A percentile compares a stretch with the other conserved stretches of the same genome.
These are phyloP conservation scores for Fraxinus pennsylvanica DNA, from an alignment of 257 asterid species.

Conservation along the genomic window DNA sequence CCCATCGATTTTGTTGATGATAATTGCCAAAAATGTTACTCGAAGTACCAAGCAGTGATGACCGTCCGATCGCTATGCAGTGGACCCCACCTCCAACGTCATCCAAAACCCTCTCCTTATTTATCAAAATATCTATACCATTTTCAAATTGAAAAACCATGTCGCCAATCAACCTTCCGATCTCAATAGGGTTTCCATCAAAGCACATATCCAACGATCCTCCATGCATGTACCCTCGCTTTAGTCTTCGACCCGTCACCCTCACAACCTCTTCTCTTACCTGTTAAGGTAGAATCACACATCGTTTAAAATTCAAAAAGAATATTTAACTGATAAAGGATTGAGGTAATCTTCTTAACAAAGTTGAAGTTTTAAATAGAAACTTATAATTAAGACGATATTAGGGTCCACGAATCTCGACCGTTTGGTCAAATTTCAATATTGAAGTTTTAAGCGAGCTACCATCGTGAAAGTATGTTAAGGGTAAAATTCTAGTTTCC, in stretches of 20 bases:
- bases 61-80: constrained; percentile 70
- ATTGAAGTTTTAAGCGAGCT: too few relatives aligned
- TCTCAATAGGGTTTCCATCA: constrained; percentile 43
- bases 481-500: too few relatives aligned
- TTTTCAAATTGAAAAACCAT: constrained; percentile 57
- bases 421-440: too few relatives aligned
- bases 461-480: too few relatives aligned
- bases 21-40: constrained; percentile 78
- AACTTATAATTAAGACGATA: too few relatives aligned
- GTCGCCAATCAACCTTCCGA: constrained; percentile 56
- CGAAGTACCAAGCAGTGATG: constrained; percentile 61
- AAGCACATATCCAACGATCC: constrained; percentile 77
- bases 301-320: not conserved
- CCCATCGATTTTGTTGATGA: constrained; percentile 87
- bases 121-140: constrained; percentile 54
- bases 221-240: constrained; percentile 52
- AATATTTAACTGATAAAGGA: too few relatives aligned
- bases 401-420: too few relatives aligned
- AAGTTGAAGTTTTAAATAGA: too few relatives aligned
- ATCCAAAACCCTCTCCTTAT: constrained; percentile 49
- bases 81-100: constrained; percentile 61
- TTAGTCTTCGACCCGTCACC: constrained; percentile 51
- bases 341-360: too few relatives aligned
- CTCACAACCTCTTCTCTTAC: constrained; percentile 51
- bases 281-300: not conserved